These are phyloP conservation scores for Sarocladium brachiariae DNA, from an alignment of 2,329 filamentous ascomycete genomes.

Conservation along the genomic window DNA sequence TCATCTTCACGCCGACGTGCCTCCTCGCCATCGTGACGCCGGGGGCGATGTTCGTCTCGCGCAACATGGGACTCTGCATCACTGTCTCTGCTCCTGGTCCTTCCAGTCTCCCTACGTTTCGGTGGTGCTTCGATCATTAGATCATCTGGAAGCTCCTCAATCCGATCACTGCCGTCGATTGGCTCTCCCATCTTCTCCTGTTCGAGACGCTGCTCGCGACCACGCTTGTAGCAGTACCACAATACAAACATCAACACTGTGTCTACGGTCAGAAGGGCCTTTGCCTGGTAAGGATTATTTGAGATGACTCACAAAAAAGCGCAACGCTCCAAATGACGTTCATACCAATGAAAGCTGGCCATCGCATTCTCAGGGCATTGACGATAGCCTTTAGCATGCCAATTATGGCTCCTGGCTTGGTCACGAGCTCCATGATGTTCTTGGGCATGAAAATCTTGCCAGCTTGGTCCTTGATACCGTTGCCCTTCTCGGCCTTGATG, in stretches of 20 bases:
- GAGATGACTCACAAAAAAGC: slow-evolving; percentile 62
- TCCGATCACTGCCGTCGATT: slow-evolving; percentile 31
- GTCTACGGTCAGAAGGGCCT: slow-evolving; percentile 5
- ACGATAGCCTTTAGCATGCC: slow-evolving; percentile 85
- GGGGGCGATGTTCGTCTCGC: not conserved
- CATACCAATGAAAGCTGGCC: slow-evolving; percentile 85
- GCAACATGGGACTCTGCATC: not conserved
- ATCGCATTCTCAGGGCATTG: slow-evolving; percentile 76
- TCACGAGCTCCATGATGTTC: slow-evolving; percentile 71
- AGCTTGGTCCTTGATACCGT: slow-evolving; percentile 53
- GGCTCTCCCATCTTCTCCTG: slow-evolving; percentile 38
- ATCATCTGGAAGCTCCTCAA: slow-evolving; percentile 46
- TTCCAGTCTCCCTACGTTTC: not conserved
- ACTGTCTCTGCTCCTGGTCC: not conserved
- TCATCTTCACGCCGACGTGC: slow-evolving; percentile 1
- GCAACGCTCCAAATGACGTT: slow-evolving; percentile 88
- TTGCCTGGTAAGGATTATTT: not conserved
- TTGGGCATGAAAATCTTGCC: slow-evolving; percentile 64
- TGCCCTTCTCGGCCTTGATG: slow-evolving; percentile 46
- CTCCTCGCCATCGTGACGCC: not conserved
- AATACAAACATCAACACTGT: slow-evolving; percentile 83
- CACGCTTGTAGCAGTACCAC: slow-evolving; percentile 98
- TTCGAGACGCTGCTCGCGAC: slow-evolving; percentile 74
- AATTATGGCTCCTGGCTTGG: slow-evolving; percentile 80
- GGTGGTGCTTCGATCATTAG: slow-evolving; percentile 14